Percentiles rank a stretch among this genome's conserved stretches.
phyloP scores from a whole-genome alignment of 2,329 filamentous ascomycete genomes.

The Ilyonectria robusta region DNA sequence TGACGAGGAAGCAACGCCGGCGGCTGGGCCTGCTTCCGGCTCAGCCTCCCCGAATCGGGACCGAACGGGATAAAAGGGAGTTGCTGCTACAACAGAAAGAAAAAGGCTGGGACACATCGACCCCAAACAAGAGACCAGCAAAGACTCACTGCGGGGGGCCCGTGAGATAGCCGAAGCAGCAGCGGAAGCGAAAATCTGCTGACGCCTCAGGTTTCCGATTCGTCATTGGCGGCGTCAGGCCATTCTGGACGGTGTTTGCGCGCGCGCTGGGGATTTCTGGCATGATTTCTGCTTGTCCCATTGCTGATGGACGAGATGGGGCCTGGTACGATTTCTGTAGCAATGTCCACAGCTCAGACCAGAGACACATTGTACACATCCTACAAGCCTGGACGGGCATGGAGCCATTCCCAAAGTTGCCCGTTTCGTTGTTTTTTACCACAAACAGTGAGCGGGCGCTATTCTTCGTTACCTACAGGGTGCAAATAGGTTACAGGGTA shows the following conservation, averaged over 20 bases:
- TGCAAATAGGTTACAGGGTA: background rate
- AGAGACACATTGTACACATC: slow-evolving; percentile 4
- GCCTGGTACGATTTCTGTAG: slow-evolving; percentile 27
- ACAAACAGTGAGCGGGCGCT: background rate
- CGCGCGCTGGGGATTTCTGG: slow-evolving; percentile 19
- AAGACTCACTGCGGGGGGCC: slow-evolving; percentile 7
- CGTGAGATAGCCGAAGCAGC: slow-evolving; percentile 26
- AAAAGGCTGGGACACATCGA: slow-evolving; percentile 16
- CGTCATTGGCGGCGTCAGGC: slow-evolving; percentile 26
- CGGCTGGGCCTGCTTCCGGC: background rate
- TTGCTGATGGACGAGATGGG: slow-evolving; percentile 1
- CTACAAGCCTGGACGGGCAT: background rate
- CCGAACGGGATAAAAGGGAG: background rate
- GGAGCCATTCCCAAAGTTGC: background rate
- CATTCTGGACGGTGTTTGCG: slow-evolving; percentile 17
- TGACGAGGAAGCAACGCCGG: background rate
- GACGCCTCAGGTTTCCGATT: slow-evolving; percentile 29
- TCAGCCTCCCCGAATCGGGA: slow-evolving; percentile 15
- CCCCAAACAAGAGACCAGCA: background rate
- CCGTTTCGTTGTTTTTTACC: background rate
- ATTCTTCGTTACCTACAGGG: background rate
- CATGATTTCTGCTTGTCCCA: slow-evolving; percentile 23
- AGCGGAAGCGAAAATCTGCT: slow-evolving; percentile 30
- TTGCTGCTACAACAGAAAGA: background rate
- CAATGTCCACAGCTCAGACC: slow-evolving; percentile 23